Evolutionary conservation across 768 basidiomycete genomes (phyloP), one percentile per base, ranked within the genome.

Genomic region (Dentipellis sp.): DNA sequence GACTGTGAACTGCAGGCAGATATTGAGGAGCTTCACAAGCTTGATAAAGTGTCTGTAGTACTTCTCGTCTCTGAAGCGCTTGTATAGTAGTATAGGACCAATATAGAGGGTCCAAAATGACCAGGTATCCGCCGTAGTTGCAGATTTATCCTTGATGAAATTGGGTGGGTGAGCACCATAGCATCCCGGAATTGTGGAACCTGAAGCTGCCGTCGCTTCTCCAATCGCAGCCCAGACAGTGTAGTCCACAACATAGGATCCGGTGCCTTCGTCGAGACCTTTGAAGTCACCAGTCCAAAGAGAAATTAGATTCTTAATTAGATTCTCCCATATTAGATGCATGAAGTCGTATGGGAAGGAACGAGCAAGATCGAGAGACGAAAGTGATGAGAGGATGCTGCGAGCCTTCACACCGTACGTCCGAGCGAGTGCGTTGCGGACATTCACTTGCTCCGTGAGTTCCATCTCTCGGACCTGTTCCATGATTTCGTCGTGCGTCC

Each of bases 271-370:
- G 45, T 74, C 67, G 1, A 77, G 60, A 7, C 60, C 71, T 59
- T 78, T 79, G 67, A 67, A 78, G 12, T 62, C 56, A 0, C 75
- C 74, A 1, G 66, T 72, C 74, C 75, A 75, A 0, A 75, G 60
- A 0, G 55, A n/a, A 35, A 78, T 61, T 1, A 81, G 66, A 50
- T 72, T 75, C 19, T 60, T 63, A 23, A 76, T 58, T 1, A 76
- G 48, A 57, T 80, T 80, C 57, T 77, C 75, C 60, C 64, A 74
- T 21, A 79, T 64, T 0, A 76, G 66, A 52, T 81, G 78, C 73
- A 80, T 78, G 64, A 78, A 75, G 52, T 80, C 77, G 57, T 72
- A 71, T 0, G 76, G 76, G 19, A 76, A 74, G 12, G 72, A 73
- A 3, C 17, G 0, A 1, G 78, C 72, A 58, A 76, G 73, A 5